Evolutionary conservation across 495 filamentous ascomycete genomes (phyloP), one percentile per base, ranked within the genome.

Genomic region (Aspergillus heteromorphus): DNA sequence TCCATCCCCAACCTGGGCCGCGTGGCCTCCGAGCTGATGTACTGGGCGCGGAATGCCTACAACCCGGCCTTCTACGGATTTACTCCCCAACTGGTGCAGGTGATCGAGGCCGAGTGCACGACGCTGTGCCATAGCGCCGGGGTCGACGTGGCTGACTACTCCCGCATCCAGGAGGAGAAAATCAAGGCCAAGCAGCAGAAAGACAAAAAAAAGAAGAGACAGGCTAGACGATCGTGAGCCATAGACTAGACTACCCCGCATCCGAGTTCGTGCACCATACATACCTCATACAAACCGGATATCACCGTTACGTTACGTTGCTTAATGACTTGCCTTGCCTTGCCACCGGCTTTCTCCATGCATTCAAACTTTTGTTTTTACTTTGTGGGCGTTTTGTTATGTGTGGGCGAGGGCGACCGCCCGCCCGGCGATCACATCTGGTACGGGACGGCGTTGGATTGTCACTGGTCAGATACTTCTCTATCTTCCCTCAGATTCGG

Each of bases 41-140:
- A 77, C 55, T 77, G 74, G 74, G 71, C 74, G 11, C 69, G 70
- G 7, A 71, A 76, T 53, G 74, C 74, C 6, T 77, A 76, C 57
- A 77, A 74, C 48, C 74, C 74, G 2, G 63, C 73, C 4, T 77
- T 76, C 45, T 77, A 76, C 40, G 73, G 74, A 0, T 71, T 77
- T 40, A 75, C 74, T 0, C 56, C 66, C 1, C 58, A 57, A 5
- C 66, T 75, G 6, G 67, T 75, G 4, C 65, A 73, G 6, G 57
- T 72, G 0, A 67, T 77, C 19, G 73, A 76, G 23, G 66, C 68
- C 4, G 72, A 73, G 40, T 77, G 74, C 64, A 69, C 67, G 8
- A 57, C 55, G 1, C 50, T 75, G 0, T 77, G 74, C 55, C 51
- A 61, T 14, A 60, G 65, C 25, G 67, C 68, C n/a, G 73, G 70